Conservation (phyloP, 2,329 filamentous ascomycete genomes). For the Calonectria hongkongensis region DNA sequence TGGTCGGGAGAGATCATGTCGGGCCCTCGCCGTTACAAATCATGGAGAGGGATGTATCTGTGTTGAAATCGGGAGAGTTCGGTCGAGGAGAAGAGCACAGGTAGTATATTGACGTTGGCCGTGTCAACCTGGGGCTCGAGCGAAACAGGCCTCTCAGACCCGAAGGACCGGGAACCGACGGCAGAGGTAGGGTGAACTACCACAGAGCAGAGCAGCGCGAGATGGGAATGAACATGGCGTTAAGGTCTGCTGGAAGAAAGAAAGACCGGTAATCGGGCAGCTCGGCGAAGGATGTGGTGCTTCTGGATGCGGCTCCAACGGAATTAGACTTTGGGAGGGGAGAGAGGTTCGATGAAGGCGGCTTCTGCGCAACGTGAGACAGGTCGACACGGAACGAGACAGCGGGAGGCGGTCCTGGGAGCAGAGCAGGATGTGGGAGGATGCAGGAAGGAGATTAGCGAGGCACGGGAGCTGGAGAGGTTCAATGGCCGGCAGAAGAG, state of each 20-base stretch:
- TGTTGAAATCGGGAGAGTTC: slow-evolving; percentile 16
- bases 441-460: slow-evolving; percentile 19
- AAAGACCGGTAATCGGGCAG: slow-evolving; percentile 38
- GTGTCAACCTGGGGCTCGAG: slow-evolving; percentile 21
- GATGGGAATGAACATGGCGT: slow-evolving; percentile 51
- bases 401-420: slow-evolving; percentile 7
- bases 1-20: slow-evolving; percentile 59
- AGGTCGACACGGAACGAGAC: slow-evolving; percentile 9
- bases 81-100: neutral
- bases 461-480: slow-evolving; percentile 4
- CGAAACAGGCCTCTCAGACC: slow-evolving; percentile 21
- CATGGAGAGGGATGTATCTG: slow-evolving; percentile 45
- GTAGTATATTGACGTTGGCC: slow-evolving; percentile 4
- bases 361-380: slow-evolving; percentile 24
- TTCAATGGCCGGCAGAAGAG: slow-evolving; percentile 30
- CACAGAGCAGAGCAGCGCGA: slow-evolving; percentile 36
- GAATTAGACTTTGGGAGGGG: slow-evolving; percentile 47
- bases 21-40: slow-evolving; percentile 52
- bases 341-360: slow-evolving; percentile 26
- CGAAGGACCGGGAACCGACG: slow-evolving; percentile 6
- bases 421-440: neutral
- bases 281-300: slow-evolving; percentile 47
- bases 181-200: slow-evolving; percentile 25
- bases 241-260: slow-evolving; percentile 42
- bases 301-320: slow-evolving; percentile 49